Conservation (phyloP, 1,284 basidiomycete species). For the Cystobasidium sp. region DNA sequence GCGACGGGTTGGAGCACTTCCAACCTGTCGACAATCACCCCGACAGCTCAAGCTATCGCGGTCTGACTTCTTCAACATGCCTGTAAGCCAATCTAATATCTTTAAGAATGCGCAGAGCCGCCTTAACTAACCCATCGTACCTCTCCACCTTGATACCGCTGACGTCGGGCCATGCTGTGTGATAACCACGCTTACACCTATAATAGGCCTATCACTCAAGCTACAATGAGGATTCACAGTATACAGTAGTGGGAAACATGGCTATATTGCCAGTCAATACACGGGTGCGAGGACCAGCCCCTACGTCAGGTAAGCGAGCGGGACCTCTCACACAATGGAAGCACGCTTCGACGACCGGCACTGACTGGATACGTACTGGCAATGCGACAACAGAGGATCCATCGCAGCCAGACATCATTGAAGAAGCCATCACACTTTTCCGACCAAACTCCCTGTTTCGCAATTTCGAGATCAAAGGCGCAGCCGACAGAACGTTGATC, state of each 20-base stretch:
- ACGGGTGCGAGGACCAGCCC: constrained; percentile 87
- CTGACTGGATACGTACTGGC: constrained; percentile 12
- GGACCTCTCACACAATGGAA: constrained; percentile 1
- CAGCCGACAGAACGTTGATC: constrained; percentile 94
- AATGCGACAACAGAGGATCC: constrained; percentile 66
- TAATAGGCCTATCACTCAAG: constrained; percentile 79
- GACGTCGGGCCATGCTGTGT: constrained; percentile 12
- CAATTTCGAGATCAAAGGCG: constrained; percentile 99
- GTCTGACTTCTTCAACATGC: not conserved
- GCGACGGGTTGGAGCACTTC: constrained; percentile 19
- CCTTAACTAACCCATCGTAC: not conserved
- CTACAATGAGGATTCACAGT: constrained; percentile 83
- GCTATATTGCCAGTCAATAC: constrained; percentile 89
- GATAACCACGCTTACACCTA: not conserved
- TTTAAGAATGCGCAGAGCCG: too few relatives aligned
- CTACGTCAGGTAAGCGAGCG: constrained; percentile 67
- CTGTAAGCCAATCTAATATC: not conserved
- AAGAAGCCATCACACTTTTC: constrained; percentile 96
- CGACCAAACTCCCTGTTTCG: constrained; percentile 98
- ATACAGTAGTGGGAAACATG: constrained; percentile 85
- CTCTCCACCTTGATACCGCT: constrained; percentile 10
- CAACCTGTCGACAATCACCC: constrained; percentile 8
- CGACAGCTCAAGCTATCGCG: not conserved
- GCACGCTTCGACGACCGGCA: constrained; percentile 24
- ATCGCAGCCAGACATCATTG: constrained; percentile 83